Conservation (phyloP, 768 basidiomycete genomes). For the Chalciporus piperatus region DNA sequence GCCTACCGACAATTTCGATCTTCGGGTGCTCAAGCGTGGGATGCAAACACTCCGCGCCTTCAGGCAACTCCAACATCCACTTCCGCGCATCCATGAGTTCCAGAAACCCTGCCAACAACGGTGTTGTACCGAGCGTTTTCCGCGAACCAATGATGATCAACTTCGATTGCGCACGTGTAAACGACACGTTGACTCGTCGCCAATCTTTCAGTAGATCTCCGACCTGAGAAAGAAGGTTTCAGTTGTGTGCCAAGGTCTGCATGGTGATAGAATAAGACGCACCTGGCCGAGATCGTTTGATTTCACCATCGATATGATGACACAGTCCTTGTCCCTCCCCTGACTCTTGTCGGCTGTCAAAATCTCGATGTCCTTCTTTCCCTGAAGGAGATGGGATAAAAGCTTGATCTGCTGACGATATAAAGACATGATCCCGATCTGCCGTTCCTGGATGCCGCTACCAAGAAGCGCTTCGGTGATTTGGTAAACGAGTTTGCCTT, state of each 20-base stretch:
- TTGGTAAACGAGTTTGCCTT: constrained; percentile 69
- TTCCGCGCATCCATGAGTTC: constrained; percentile 62
- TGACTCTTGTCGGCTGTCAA: constrained; percentile 93
- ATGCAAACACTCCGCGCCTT: constrained; percentile 55
- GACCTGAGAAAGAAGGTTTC: constrained; percentile 44
- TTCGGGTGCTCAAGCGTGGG: constrained; percentile 25
- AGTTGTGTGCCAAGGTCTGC: neutral
- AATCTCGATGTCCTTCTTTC: constrained; percentile 65
- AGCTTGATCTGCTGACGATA: constrained; percentile 97
- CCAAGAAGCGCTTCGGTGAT: constrained; percentile 61
- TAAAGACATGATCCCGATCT: constrained; percentile 86
- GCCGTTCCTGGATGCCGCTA: constrained; percentile 61
- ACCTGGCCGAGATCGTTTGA: constrained; percentile 80
- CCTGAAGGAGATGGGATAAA: constrained; percentile 60
- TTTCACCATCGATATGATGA: constrained; percentile 89
- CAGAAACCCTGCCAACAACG: constrained; percentile 74
- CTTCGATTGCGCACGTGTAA: constrained; percentile 90
- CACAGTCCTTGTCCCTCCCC: constrained; percentile 93
- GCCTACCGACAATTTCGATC: constrained; percentile 9
- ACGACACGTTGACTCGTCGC: constrained; percentile 94
- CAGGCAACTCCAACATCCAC: constrained; percentile 68
- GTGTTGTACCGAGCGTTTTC: constrained; percentile 61
- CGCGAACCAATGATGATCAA: constrained; percentile 88
- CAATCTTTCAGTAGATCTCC: constrained; percentile 95
- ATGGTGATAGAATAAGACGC: constrained; percentile 26